Conservation (phyloP, 352 stramenopile genomes). For the Phytophthora colocasiae region DNA sequence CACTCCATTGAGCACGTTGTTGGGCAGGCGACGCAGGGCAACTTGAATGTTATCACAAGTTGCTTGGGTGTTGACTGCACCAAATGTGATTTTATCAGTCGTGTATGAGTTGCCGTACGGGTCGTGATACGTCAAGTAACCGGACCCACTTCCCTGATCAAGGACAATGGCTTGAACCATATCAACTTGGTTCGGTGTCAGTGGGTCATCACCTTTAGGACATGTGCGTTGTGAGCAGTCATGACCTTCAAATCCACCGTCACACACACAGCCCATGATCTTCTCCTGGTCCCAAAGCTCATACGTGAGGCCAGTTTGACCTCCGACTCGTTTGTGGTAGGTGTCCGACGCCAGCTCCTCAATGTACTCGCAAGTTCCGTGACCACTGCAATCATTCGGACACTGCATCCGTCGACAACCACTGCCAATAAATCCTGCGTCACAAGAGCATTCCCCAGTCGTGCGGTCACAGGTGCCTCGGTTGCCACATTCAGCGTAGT, state of each 20-base stretch:
- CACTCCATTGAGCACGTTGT: slow-evolving; percentile 74
- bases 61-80: not conserved
- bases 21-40: slow-evolving; percentile 55
- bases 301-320: slow-evolving; percentile 42
- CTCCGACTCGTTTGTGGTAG: slow-evolving; percentile 54
- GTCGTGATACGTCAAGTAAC: slow-evolving; percentile 76
- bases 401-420: slow-evolving; percentile 73
- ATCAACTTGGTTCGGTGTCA: slow-evolving; percentile 59
- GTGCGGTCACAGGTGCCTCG: slow-evolving; percentile 77
- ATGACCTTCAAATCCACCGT: slow-evolving; percentile 59
- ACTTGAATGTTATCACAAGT: slow-evolving; percentile 51
- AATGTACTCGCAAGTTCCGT: slow-evolving; percentile 77
- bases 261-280: slow-evolving; percentile 84
- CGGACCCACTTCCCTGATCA: not conserved
- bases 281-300: slow-evolving; percentile 84
- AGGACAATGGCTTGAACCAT: slow-evolving; percentile 55
- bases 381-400: slow-evolving; percentile 55
- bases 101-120: slow-evolving; percentile 75
- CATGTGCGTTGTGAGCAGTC: slow-evolving; percentile 69
- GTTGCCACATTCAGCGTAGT: slow-evolving; percentile 59
- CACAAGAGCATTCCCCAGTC: slow-evolving; percentile 81
- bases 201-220: slow-evolving; percentile 66
- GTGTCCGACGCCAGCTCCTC: slow-evolving; percentile 57
- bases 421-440: slow-evolving; percentile 78
- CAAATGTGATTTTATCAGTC: slow-evolving; percentile 51